These are phyloP conservation scores for Pseudophaeomoniella oleicola DNA, from an alignment of 2,329 filamentous ascomycete genomes.

Conservation along the genomic window DNA sequence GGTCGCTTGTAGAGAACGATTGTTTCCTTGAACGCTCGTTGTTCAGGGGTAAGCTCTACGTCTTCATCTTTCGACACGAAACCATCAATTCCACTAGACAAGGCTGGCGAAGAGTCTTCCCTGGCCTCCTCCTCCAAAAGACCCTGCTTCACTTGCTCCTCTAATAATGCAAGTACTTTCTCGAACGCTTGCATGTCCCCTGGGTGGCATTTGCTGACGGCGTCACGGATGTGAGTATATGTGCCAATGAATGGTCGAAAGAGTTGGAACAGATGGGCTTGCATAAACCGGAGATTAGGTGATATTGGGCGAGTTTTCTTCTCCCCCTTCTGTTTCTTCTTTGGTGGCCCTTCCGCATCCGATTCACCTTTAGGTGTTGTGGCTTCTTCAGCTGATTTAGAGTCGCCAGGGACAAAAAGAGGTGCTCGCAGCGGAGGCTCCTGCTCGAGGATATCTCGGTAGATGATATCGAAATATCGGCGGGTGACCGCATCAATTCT, in stretches of 20 bases:
- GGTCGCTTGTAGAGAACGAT: constrained; percentile 63
- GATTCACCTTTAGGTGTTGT: constrained; percentile 17
- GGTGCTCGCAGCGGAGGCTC: constrained; percentile 53
- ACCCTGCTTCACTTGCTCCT: constrained; percentile 49
- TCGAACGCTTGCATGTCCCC: constrained; percentile 69
- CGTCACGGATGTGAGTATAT: constrained; percentile 73
- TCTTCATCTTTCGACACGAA: constrained; percentile 18
- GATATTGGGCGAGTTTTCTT: constrained; percentile 33
- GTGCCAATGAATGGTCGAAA: constrained; percentile 65
- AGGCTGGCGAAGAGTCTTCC: constrained; percentile 24
- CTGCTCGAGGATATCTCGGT: constrained; percentile 56
- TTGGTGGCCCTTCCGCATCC: constrained; percentile 33
- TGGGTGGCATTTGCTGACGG: constrained; percentile 53
- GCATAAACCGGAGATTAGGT: constrained; percentile 64
- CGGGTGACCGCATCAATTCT: constrained; percentile 76
- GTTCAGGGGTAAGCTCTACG: constrained; percentile 16
- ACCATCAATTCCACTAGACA: constrained; percentile 11
- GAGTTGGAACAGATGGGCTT: constrained; percentile 86
- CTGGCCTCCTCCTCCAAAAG: constrained; percentile 38
- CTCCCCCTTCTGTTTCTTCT: constrained; percentile 30
- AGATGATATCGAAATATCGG: constrained; percentile 80
- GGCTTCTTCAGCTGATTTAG: constrained; percentile 8
- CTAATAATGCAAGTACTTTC: constrained; percentile 58
- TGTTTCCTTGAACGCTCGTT: constrained; percentile 48
- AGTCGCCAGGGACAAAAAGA: constrained; percentile 53